A percentile compares a stretch with the other conserved stretches of the same genome.
Evolutionary conservation across 371 early-diverging fungal genomes (phyloP).

Genomic region (Globomyces sp.): DNA sequence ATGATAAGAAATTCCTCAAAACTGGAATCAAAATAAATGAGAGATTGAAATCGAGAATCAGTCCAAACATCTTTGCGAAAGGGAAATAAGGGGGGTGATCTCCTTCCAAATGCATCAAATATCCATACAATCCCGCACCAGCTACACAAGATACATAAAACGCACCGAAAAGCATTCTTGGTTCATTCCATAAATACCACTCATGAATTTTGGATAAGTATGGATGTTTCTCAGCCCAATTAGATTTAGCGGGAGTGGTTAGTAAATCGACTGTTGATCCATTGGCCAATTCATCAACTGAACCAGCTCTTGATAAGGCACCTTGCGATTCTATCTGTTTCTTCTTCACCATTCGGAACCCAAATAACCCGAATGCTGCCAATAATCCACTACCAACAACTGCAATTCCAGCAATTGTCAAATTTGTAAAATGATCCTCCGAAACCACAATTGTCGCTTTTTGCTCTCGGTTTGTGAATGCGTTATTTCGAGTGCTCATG

Average conservation of each 20-base stretch:
- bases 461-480: conserved; percentile 37
- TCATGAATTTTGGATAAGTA: conserved; percentile 17
- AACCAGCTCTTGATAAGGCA: neutral
- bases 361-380: conserved; percentile 4
- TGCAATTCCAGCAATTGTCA: conserved; percentile 25
- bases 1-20: conserved; percentile 31
- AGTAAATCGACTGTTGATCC: neutral
- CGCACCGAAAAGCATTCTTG: conserved; percentile 11
- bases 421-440: conserved; percentile 21
- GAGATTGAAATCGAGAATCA: conserved; percentile 32
- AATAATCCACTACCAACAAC: conserved; percentile 21
- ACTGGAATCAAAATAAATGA: conserved; percentile 33
- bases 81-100: conserved; percentile 22
- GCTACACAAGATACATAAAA: conserved; percentile 20
- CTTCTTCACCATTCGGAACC: conserved; percentile 10
- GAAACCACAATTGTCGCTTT: conserved; percentile 25
- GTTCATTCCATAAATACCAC: conserved; percentile 31
- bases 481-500: conserved; percentile 35
- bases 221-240: neutral
- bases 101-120: neutral
- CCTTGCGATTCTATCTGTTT: neutral
- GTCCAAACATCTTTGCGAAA: conserved; percentile 34
- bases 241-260: neutral
- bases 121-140: conserved; percentile 29
- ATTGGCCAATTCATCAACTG: neutral